These are phyloP conservation scores for Mastigamoeba balamuthi DNA, from an alignment of 78 protist genomes.

Conservation along the genomic window DNA sequence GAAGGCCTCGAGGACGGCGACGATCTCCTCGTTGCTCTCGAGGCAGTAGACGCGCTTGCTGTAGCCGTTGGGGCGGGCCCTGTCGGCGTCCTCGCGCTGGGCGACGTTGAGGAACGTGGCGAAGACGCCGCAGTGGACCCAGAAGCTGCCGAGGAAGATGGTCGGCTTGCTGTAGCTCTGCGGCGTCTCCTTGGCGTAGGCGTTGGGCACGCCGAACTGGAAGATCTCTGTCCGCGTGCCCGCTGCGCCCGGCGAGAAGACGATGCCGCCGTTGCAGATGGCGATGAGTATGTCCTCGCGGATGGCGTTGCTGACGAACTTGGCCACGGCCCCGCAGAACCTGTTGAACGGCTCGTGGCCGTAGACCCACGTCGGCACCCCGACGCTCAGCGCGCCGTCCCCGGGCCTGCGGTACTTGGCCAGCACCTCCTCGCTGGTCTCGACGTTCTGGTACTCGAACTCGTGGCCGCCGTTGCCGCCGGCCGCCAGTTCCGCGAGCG, in stretches of 20 bases:
- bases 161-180: neutral
- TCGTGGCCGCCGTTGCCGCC: neutral
- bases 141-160: neutral
- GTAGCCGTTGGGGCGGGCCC: neutral
- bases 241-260: neutral
- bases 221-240: neutral
- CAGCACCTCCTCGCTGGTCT: neutral
- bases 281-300: neutral
- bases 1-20: neutral
- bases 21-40: neutral
- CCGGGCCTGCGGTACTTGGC: neutral
- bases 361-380: neutral
- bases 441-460: too few species aligned
- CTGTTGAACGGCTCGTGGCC: neutral
- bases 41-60: neutral
- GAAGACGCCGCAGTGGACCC: neutral
- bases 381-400: neutral
- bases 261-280: neutral
- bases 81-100: neutral
- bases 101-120: neutral
- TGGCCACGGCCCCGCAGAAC: neutral
- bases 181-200: neutral
- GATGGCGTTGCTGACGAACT: neutral
- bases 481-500: neutral
- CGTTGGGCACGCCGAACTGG: neutral